phyloP scores from a whole-genome alignment of 768 basidiomycete species.

The Agrocybe chaxingu region DNA sequence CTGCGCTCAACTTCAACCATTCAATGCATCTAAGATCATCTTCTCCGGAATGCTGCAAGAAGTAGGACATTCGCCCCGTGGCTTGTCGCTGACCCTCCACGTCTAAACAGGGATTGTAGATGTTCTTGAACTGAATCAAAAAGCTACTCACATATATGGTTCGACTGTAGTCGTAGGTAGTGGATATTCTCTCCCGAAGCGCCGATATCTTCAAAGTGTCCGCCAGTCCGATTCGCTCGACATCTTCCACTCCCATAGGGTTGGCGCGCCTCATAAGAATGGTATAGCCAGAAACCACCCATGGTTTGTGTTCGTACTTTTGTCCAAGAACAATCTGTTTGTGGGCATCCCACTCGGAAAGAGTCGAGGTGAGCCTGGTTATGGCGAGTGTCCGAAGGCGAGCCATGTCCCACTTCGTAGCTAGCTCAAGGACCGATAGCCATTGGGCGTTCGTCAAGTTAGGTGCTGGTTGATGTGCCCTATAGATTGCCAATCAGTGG shows the following conservation, averaged over 20 bases:
- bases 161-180: no score
- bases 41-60: no score
- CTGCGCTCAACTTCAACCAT: no score
- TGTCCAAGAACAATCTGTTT: slow-evolving; percentile 23
- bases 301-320: slow-evolving; percentile 23
- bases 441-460: slow-evolving; percentile 20
- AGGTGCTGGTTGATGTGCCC: background rate
- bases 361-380: slow-evolving; percentile 15
- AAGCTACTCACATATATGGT: no score
- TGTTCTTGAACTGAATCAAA: no score
- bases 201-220: slow-evolving; percentile 16
- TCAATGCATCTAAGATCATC: no score
- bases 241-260: slow-evolving; percentile 20
- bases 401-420: slow-evolving; percentile 32
- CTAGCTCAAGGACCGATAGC: slow-evolving; percentile 29
- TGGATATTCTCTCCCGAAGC: slow-evolving; percentile 13
- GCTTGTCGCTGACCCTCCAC: no score
- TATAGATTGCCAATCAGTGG: background rate
- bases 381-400: slow-evolving; percentile 23
- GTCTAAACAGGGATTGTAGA: no score
- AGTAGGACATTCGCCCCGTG: no score
- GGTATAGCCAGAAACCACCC: slow-evolving; percentile 22
- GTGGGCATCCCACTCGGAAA: slow-evolving; percentile 11
- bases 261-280: slow-evolving; percentile 17
- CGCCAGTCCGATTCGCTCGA: slow-evolving; percentile 17